Base-by-base conservation (phyloP, 371 early-diverging fungal genomes). In the Sporodiniella umbellata region DNA sequence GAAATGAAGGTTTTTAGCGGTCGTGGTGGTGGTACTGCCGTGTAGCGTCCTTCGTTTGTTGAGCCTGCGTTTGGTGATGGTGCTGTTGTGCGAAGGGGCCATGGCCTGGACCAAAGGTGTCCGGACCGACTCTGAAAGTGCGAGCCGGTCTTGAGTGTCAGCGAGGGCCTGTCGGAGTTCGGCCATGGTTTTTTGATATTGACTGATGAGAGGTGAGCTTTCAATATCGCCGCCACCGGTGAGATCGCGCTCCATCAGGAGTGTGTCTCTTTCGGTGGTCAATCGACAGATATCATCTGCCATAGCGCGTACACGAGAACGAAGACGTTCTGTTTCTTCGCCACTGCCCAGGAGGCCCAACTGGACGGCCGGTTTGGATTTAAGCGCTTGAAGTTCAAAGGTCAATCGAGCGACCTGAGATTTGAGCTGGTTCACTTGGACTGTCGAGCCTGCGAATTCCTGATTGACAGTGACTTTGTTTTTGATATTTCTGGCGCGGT, bases 401-500 rank as follows among this genome's bases (percentile, higher is more conserved):
- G 81, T 83, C 45, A 90, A 79, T 28, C 75, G 65, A 25, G 75
- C 77, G 28, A 89, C 75, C 62, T 86, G 81, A 1, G 85, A 70
- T 18, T 86, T 79, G 37, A 90, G 68, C 24, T 80, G 78, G 51
- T 81, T 83, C 25, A 87, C 71, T 67, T 89, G 86, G 6, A 70
- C 74, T 23, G 69, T 77, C 2, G 71, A 64, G 15, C 72, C 72
- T 18, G 62, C 62, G 51, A 64, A 69, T 31, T 72, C 73, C 53
- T 72, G 70, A 46, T 72, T 72, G 30, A 69, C 45, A 2, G 60
- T 39, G 2, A 85, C 90, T 30, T 82, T 75, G 64, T 92, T 94
- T 48, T 87, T 87, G 52, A 93, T 93, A 55, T 90, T 89, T 31
- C 90, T 74, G 1, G 93, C 92, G 1, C 93, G 80, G 53, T 87